These are phyloP conservation scores for Stachybotrys elegans DNA, from an alignment of 2,329 filamentous ascomycete genomes.

Conservation along the genomic window DNA sequence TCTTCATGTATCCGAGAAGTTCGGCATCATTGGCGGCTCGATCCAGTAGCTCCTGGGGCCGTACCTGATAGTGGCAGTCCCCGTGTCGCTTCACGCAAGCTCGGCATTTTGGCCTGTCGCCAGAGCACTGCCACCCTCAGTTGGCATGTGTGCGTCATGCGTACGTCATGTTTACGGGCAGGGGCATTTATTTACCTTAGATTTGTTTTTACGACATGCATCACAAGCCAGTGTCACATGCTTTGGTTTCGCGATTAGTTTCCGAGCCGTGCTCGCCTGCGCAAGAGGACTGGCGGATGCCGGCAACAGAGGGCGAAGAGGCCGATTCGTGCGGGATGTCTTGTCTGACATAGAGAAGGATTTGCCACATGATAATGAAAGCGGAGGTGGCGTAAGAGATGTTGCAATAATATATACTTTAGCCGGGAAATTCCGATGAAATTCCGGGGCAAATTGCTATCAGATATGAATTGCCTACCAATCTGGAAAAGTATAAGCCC, in stretches of 20 bases:
- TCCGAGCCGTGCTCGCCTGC: not conserved
- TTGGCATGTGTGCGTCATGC: not conserved
- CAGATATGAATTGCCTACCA: too few species aligned
- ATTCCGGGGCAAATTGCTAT: too few species aligned
- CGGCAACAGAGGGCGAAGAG: not conserved
- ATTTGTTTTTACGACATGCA: conserved; percentile 12
- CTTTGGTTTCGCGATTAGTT: conserved; percentile 5
- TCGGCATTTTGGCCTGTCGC: conserved; percentile 17
- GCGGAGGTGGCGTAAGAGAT: too few species aligned
- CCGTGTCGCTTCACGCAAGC: conserved; percentile 11
- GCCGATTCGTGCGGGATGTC: too few species aligned
- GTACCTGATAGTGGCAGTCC: conserved; percentile 13
- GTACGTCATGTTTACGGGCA: not conserved
- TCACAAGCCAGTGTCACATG: conserved; percentile 13
- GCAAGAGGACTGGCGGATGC: not conserved
- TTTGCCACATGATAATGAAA: too few species aligned
- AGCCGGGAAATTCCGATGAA: too few species aligned
- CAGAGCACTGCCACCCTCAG: conserved; percentile 17
- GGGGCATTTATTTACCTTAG: conserved; percentile 10
- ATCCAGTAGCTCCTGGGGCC: conserved; percentile 3
- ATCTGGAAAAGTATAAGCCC: too few species aligned
- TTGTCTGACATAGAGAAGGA: too few species aligned
- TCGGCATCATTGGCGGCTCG: conserved; percentile 10
- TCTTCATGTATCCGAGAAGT: conserved; percentile 11
- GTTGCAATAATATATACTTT: too few species aligned